Evolutionary conservation across 352 stramenopile genomes (phyloP).

Genomic region (Elongisporangium senticosum): DNA sequence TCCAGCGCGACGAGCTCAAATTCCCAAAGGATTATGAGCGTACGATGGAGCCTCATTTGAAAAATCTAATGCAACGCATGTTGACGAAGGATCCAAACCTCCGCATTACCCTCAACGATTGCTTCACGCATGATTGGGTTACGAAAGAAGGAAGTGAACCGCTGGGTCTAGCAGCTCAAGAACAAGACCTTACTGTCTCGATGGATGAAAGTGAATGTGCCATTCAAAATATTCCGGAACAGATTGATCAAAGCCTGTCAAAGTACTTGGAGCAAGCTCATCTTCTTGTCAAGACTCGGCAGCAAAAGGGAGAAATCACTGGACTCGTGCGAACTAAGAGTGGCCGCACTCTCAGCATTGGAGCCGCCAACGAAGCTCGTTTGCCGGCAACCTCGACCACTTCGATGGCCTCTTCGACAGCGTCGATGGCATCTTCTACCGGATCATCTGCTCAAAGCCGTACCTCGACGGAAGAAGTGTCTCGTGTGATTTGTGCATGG

Average conservation of each 20-base stretch:
- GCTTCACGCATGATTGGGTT: constrained; percentile 90
- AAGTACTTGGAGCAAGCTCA: constrained; percentile 74
- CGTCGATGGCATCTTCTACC: background rate
- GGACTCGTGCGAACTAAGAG: constrained; percentile 49
- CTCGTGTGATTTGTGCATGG: constrained; percentile 79
- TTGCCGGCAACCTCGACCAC: constrained; percentile 21
- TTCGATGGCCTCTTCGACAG: constrained; percentile 5
- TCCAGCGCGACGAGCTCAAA: constrained; percentile 84
- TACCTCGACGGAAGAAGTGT: constrained; percentile 61
- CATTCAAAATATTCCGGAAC: constrained; percentile 85
- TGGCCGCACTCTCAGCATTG: constrained; percentile 27
- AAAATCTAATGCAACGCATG: constrained; percentile 89
- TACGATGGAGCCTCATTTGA: constrained; percentile 82
- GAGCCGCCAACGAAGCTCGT: constrained; percentile 27
- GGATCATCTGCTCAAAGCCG: constrained; percentile 32
- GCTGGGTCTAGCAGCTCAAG: constrained; percentile 34
- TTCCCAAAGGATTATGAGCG: constrained; percentile 74
- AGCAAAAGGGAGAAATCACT: constrained; percentile 24
- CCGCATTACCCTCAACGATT: constrained; percentile 75
- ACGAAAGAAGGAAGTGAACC: constrained; percentile 91
- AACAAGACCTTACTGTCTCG: constrained; percentile 72
- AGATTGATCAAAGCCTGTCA: constrained; percentile 70
- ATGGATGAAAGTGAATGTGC: constrained; percentile 79
- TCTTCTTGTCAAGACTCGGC: constrained; percentile 66
- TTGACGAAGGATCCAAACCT: constrained; percentile 83